These are phyloP conservation scores for Blastobotrys ciferrii DNA, from an alignment of 1,139 yeast genomes.

Conservation along the genomic window DNA sequence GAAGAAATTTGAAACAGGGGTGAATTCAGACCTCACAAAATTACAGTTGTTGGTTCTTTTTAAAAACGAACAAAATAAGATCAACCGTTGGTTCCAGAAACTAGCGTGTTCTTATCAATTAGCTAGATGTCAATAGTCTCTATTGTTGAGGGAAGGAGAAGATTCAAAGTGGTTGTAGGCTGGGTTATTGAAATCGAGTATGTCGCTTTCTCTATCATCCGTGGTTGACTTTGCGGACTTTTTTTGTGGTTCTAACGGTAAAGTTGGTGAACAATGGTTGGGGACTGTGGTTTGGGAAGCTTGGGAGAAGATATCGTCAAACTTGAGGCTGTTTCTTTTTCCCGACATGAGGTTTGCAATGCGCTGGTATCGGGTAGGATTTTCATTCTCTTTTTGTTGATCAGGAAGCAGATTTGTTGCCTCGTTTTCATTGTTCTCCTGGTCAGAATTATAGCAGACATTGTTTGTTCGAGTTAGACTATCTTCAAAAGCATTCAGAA, in stretches of 20 bases:
- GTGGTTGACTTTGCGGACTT: background rate
- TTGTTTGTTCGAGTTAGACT: conserved; percentile 6
- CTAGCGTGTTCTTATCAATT: too few species aligned
- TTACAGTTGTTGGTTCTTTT: too few species aligned
- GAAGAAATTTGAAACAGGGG: too few species aligned
- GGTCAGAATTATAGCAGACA: background rate
- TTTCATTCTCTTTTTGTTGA: conserved; percentile 1
- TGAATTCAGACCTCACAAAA: too few species aligned
- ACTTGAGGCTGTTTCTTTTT: conserved; percentile 13
- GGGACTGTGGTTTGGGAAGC: background rate
- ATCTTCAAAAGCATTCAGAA: conserved; percentile 18
- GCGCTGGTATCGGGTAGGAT: conserved; percentile 5
- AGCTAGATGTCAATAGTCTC: background rate
- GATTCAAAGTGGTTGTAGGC: conserved; percentile 7
- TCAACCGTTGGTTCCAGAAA: too few species aligned
- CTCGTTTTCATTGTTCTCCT: background rate
- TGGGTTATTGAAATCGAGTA: conserved; percentile 3
- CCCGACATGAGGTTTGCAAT: conserved; percentile 14
- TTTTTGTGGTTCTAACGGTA: conserved; percentile 5
- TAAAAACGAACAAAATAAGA: too few species aligned
- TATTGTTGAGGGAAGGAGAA: background rate
- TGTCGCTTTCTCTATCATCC: conserved; percentile 2
- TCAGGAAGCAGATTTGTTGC: background rate
- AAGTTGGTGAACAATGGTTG: background rate
- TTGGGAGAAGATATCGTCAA: conserved; percentile 15